These are phyloP conservation scores for Saccharata proteae DNA, from an alignment of 2,329 filamentous ascomycete species.

Conservation along the genomic window DNA sequence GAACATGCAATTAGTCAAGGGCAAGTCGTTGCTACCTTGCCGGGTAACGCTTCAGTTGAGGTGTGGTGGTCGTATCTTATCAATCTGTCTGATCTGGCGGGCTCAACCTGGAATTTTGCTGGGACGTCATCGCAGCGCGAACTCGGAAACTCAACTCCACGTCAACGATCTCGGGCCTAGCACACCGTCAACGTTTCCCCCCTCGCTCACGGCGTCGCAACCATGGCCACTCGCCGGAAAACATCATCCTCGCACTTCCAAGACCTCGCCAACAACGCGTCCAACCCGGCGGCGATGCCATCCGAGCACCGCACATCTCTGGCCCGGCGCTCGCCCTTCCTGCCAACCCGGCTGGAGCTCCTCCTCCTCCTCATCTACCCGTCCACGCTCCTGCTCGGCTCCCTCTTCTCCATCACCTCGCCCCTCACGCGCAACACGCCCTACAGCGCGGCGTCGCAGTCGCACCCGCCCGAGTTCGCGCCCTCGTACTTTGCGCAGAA, in stretches of 20 bases:
- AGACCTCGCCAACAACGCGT: neutral
- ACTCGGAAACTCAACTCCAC: too few species aligned
- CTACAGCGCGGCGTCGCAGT: constrained; percentile 51
- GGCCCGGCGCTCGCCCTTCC: constrained; percentile 41
- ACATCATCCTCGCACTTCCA: neutral
- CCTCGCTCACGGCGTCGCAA: too few species aligned
- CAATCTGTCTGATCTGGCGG: too few species aligned
- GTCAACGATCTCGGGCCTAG: too few species aligned
- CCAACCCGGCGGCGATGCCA: constrained; percentile 2
- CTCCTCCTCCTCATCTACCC: constrained; percentile 62
- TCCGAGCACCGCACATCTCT: constrained; percentile 13
- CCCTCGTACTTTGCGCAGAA: constrained; percentile 91
- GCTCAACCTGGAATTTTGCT: too few species aligned
- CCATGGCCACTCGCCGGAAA: too few species aligned
- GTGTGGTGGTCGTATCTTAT: too few species aligned
- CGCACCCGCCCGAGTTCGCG: constrained; percentile 46
- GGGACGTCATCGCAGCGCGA: too few species aligned
- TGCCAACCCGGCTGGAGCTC: constrained; percentile 58
- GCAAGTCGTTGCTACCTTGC: too few species aligned
- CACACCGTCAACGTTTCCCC: too few species aligned
- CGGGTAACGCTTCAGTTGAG: too few species aligned
- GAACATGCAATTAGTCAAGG: too few species aligned
- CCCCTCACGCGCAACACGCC: constrained; percentile 51
- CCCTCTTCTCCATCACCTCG: constrained; percentile 66
- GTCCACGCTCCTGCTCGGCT: constrained; percentile 64